Percentiles rank a stretch among this genome's conserved stretches.
Evolutionary conservation across 805 yeast species (phyloP).

Genomic region (Gaillardinia entomophila): DNA sequence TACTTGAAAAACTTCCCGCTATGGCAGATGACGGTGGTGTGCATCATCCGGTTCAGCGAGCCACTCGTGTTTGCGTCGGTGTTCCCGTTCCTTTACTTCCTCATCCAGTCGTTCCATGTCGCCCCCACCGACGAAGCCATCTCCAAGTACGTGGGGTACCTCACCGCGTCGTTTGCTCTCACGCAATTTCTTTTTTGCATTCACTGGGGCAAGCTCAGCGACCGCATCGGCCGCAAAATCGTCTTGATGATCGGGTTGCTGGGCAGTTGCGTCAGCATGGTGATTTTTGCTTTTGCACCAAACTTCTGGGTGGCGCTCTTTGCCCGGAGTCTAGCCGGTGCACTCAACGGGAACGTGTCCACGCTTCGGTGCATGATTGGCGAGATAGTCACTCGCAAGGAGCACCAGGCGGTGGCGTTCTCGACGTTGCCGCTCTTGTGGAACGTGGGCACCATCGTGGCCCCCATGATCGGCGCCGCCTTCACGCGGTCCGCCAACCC

Average conservation of each 20-base stretch:
- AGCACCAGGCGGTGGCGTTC: slow-evolving; percentile 10
- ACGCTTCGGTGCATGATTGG: slow-evolving; percentile 8
- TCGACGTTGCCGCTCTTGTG: slow-evolving; percentile 7
- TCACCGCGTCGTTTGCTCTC: slow-evolving; percentile 8
- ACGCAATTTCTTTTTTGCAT: slow-evolving; percentile 14
- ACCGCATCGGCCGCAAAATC: slow-evolving; percentile 1
- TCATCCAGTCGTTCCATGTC: slow-evolving; percentile 53
- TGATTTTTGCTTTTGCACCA: not conserved
- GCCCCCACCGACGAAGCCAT: not conserved
- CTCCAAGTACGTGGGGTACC: not conserved
- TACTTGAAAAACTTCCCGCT: slow-evolving; percentile 13
- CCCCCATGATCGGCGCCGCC: slow-evolving; percentile 9
- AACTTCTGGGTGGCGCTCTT: not conserved
- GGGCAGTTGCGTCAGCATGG: not conserved
- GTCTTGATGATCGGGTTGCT: not conserved
- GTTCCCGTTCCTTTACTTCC: slow-evolving; percentile 59
- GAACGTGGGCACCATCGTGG: slow-evolving; percentile 10
- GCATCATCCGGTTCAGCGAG: slow-evolving; percentile 43
- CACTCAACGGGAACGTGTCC: slow-evolving; percentile 9
- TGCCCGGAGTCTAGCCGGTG: not conserved
- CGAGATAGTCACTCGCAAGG: slow-evolving; percentile 8
- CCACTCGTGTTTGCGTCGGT: slow-evolving; percentile 61
- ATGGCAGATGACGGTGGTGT: slow-evolving; percentile 15
- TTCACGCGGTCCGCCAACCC: slow-evolving; percentile 1
- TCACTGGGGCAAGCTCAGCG: slow-evolving; percentile 1